These are phyloP conservation scores for Candida tallmaniae DNA, from an alignment of 805 yeast genomes.

Conservation along the genomic window DNA sequence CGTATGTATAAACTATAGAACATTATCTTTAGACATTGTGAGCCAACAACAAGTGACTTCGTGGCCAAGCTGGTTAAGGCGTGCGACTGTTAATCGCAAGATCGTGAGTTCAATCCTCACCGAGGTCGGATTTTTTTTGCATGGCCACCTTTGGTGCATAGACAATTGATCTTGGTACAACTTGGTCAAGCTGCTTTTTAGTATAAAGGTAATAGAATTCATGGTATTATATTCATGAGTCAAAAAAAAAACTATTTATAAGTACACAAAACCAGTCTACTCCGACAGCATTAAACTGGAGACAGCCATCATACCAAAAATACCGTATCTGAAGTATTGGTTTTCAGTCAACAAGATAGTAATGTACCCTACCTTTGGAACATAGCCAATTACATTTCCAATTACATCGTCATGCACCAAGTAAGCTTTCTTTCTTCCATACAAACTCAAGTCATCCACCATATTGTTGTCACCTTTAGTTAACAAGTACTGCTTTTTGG, in stretches of 20 bases:
- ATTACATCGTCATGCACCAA: constrained; percentile 78
- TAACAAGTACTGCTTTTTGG: constrained; percentile 61
- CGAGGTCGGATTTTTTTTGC: constrained; percentile 10
- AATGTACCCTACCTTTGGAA: constrained; percentile 86
- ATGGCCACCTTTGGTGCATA: no score
- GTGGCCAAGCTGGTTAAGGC: constrained; percentile 19
- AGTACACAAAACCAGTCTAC: no score
- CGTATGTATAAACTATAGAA: not conserved
- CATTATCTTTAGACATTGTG: not conserved
- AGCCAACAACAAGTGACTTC: constrained; percentile 10
- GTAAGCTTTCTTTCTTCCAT: constrained; percentile 71
- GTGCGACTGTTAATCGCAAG: constrained; percentile 17
- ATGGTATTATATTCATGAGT: no score
- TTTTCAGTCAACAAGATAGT: constrained; percentile 91
- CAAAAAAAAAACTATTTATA: no score
- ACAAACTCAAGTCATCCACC: constrained; percentile 82
- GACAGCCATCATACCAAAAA: constrained; percentile 71
- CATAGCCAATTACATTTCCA: constrained; percentile 89
- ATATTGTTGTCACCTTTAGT: constrained; percentile 98
- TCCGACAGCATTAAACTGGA: constrained; percentile 52
- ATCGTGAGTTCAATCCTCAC: constrained; percentile 18
- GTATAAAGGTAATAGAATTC: no score
- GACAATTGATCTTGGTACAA: no score
- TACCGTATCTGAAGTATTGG: constrained; percentile 70
- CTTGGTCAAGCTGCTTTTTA: no score